Percentiles rank a stretch among this genome's conserved stretches.
These are phyloP conservation scores for Sanghuangporus weigelae DNA, from an alignment of 1,284 basidiomycete species.

Conservation along the genomic window DNA sequence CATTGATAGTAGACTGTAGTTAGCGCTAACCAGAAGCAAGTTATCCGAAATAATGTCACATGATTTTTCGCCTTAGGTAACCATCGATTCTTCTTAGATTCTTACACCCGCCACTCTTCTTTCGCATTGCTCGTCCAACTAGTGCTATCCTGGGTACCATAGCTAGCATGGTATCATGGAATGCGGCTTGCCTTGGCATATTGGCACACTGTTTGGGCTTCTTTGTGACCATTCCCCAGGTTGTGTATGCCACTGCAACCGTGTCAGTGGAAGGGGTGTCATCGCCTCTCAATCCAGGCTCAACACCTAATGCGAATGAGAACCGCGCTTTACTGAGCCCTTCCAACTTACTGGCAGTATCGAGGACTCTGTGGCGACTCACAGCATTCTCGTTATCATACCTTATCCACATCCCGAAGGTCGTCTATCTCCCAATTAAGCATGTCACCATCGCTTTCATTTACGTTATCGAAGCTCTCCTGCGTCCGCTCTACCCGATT, in stretches of 20 bases:
- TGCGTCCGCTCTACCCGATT: slow-evolving; percentile 1
- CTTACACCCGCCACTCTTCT: too few relatives aligned
- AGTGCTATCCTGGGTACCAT: too few relatives aligned
- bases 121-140: too few relatives aligned
- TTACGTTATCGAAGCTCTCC: not conserved
- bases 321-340: not conserved
- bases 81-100: too few relatives aligned
- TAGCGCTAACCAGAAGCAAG: not conserved
- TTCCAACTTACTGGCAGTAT: not conserved
- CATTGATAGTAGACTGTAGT: not conserved
- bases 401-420: slow-evolving; percentile 1
- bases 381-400: not conserved
- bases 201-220: too few relatives aligned
- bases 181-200: too few relatives aligned
- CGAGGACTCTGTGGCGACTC: not conserved
- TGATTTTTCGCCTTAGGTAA: not conserved
- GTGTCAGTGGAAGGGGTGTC: not conserved
- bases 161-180: too few relatives aligned
- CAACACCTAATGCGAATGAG: not conserved
- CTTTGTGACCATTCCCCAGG: not conserved
- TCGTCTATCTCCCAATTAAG: slow-evolving; percentile 8
- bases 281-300: not conserved
- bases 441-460: not conserved
- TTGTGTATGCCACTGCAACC: not conserved
- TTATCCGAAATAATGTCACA: not conserved